phyloP scores from a whole-genome alignment of 1,284 basidiomycete species.

The Chondrostereum purpureum region DNA sequence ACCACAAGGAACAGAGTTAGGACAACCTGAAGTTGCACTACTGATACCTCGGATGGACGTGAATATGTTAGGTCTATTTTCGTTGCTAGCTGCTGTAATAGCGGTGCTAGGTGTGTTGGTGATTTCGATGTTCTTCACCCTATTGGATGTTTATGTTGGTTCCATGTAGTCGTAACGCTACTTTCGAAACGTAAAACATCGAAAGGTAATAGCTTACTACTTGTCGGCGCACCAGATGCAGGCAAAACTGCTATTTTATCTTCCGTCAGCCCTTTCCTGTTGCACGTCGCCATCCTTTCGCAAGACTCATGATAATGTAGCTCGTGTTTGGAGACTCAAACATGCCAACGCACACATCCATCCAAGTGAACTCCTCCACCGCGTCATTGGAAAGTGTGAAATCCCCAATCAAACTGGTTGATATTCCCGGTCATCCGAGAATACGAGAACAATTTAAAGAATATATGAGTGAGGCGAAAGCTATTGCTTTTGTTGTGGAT shows the following conservation, averaged over 20 bases:
- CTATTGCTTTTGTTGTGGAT: conserved; percentile 70
- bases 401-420: conserved; percentile 49
- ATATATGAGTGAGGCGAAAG: conserved; percentile 51
- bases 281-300: too few relatives aligned
- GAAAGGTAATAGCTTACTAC: conserved; percentile 50
- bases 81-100: background rate
- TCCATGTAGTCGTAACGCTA: conserved; percentile 23
- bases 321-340: too few relatives aligned
- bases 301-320: too few relatives aligned
- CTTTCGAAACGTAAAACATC: conserved; percentile 37
- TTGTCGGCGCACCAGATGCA: conserved; percentile 64
- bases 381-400: conserved; percentile 35
- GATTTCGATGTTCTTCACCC: background rate
- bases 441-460: conserved; percentile 67
- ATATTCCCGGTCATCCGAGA: conserved; percentile 75
- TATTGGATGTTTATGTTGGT: background rate
- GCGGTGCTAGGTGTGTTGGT: background rate
- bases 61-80: background rate
- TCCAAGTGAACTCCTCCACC: conserved; percentile 59
- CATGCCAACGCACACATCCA: conserved; percentile 65
- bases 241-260: conserved; percentile 69
- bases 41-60: too few relatives aligned
- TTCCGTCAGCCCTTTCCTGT: conserved; percentile 21
- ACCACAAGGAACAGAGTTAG: too few relatives aligned
- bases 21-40: too few relatives aligned